A percentile compares a stretch with the other conserved stretches of the same genome.
These are phyloP conservation scores for Bothia castanella DNA, from an alignment of 1,284 basidiomycete genomes.

Conservation along the genomic window DNA sequence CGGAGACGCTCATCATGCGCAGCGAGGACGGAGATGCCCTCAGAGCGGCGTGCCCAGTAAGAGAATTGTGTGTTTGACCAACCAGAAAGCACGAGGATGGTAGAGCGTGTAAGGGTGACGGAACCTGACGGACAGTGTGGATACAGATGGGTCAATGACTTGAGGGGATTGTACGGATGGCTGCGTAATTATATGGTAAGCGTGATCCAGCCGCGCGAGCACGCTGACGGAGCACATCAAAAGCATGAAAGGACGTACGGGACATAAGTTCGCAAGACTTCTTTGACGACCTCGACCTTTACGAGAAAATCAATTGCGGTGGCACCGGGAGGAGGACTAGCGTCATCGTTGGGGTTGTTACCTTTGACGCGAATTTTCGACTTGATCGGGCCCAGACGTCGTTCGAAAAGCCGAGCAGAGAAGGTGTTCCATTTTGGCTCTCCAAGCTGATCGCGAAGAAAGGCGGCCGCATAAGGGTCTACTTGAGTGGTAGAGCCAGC, in stretches of 20 bases:
- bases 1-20: conserved; percentile 39
- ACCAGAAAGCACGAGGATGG: conserved; percentile 44
- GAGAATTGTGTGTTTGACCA: conserved; percentile 54
- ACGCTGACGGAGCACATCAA: conserved; percentile 7
- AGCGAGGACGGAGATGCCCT: conserved; percentile 45
- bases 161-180: conserved; percentile 50
- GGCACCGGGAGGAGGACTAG: conserved; percentile 33
- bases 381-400: conserved; percentile 40
- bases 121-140: conserved; percentile 38
- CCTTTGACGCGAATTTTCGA: conserved; percentile 33
- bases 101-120: conserved; percentile 45
- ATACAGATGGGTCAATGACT: conserved; percentile 43
- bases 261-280: conserved; percentile 45
- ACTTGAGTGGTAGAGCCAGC: conserved; percentile 27
- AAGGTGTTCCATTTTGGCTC: conserved; percentile 45
- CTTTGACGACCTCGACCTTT: conserved; percentile 50
- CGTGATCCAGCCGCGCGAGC: conserved; percentile 9
- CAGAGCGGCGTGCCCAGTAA: conserved; percentile 48
- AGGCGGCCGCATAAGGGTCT: conserved; percentile 44
- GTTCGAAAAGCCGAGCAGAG: conserved; percentile 45
- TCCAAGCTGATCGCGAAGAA: conserved; percentile 44
- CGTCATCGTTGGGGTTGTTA: conserved; percentile 29
- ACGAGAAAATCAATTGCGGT: conserved; percentile 50
- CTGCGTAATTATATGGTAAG: conserved; percentile 33
- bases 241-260: conserved; percentile 37